A percentile compares a stretch with the other conserved stretches of the same genome.
phyloP scores from a whole-genome alignment of 2,329 filamentous ascomycete genomes.

The Drechslera avenae region DNA sequence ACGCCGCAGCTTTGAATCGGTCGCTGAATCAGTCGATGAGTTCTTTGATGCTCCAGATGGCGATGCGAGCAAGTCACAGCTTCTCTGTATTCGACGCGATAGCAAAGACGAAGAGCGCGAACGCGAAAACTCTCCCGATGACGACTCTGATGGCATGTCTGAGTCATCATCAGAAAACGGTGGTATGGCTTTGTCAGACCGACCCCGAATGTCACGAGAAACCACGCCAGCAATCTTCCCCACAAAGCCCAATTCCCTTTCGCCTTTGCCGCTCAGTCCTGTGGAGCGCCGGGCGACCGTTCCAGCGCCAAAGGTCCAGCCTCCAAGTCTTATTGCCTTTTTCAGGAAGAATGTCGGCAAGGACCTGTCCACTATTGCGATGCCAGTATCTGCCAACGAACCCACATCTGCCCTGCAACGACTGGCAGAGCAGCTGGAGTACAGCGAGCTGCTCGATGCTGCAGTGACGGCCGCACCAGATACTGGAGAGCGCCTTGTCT shows the following conservation, averaged over 20 bases:
- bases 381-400: constrained; percentile 97
- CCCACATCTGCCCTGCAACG: constrained; percentile 87
- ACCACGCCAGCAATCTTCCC: constrained; percentile 67
- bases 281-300: constrained; percentile 73
- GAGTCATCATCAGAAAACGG: constrained; percentile 67
- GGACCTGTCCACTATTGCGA: constrained; percentile 92
- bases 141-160: constrained; percentile 60
- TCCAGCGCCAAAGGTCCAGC: constrained; percentile 73
- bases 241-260: constrained; percentile 72
- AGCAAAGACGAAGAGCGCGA: constrained; percentile 59
- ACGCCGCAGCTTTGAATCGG: constrained; percentile 77
- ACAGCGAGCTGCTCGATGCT: constrained; percentile 80
- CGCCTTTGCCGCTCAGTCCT: constrained; percentile 74
- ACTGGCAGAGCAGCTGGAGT: constrained; percentile 88
- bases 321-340: constrained; percentile 91
- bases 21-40: constrained; percentile 72
- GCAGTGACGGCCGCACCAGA: constrained; percentile 58
- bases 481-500: constrained; percentile 74
- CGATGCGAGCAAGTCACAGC: constrained; percentile 59
- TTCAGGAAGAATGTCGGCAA: constrained; percentile 98
- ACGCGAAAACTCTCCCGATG: constrained; percentile 45
- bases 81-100: constrained; percentile 75
- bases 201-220: constrained; percentile 38
- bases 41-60: constrained; percentile 88
- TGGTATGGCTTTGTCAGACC: constrained; percentile 50